Evolutionary conservation across 306 rosid genomes (phyloP).

Genomic region (Ziziphus jujuba): DNA sequence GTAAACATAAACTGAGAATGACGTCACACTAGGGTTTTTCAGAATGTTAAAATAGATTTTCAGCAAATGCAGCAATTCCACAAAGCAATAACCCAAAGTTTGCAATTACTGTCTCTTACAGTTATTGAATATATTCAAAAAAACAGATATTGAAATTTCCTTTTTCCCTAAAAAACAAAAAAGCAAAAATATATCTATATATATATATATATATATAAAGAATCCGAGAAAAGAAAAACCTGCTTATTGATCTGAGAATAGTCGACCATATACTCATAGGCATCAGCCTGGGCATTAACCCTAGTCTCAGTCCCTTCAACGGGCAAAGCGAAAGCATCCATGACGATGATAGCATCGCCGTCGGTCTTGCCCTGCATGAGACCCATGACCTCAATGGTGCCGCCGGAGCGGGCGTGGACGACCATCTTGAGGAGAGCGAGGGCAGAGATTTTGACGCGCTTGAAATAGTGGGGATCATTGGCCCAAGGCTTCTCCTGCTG

Average conservation of each 20-base stretch:
- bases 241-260: slow-evolving; percentile 92
- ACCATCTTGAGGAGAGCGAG: slow-evolving; percentile 98
- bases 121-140: neutral
- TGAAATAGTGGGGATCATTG: slow-evolving; percentile 87
- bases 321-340: slow-evolving; percentile 94
- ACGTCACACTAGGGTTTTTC: slow-evolving; percentile 14
- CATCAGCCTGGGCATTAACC: slow-evolving; percentile 99
- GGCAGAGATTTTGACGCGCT: slow-evolving; percentile 96
- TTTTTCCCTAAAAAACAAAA: neutral
- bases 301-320: slow-evolving; percentile 98
- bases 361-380: slow-evolving; percentile 98
- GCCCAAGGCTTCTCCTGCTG: slow-evolving; percentile 90
- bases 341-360: slow-evolving; percentile 84
- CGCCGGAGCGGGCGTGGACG: slow-evolving; percentile 96
- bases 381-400: slow-evolving; percentile 96
- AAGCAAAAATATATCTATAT: no score
- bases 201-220: no score
- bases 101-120: neutral
- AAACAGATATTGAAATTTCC: neutral
- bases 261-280: slow-evolving; percentile 95
- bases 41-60: neutral
- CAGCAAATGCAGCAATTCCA: neutral
- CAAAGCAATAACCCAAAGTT: neutral
- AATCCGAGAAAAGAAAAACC: slow-evolving; percentile 34
- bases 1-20: no score